Percentiles rank a stretch among this genome's conserved stretches.
These are phyloP conservation scores for Boeremia lycopersici DNA, from an alignment of 2,329 filamentous ascomycete species.

Conservation along the genomic window DNA sequence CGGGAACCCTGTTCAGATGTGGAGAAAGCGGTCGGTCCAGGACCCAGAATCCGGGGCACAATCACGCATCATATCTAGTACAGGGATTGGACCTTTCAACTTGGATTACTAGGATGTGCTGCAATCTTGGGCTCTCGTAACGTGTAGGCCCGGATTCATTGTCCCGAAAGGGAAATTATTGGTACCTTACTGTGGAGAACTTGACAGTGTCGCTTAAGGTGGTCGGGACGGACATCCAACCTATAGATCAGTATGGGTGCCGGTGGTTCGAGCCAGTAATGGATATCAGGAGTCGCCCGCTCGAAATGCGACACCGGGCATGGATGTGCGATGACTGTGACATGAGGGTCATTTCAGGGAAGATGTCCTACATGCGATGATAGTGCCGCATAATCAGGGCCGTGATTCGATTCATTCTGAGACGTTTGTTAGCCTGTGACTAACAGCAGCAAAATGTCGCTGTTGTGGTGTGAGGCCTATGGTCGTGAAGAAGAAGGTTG, in stretches of 20 bases:
- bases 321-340: too few species aligned
- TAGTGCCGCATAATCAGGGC: too few species aligned
- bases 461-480: too few species aligned
- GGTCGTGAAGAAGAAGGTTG: too few species aligned
- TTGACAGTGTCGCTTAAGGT: not conserved
- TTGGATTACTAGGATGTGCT: not conserved
- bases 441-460: too few species aligned
- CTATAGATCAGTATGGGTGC: not conserved
- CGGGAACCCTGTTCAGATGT: constrained; percentile 12
- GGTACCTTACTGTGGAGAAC: not conserved
- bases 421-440: too few species aligned
- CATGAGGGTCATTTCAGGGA: too few species aligned
- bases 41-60: not conserved
- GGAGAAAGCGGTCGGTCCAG: constrained; percentile 16
- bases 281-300: not conserved
- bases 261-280: not conserved
- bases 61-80: constrained; percentile 6
- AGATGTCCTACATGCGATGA: too few species aligned
- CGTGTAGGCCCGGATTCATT: constrained; percentile 1
- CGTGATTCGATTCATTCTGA: too few species aligned
- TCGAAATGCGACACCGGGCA: not conserved
- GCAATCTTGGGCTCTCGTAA: not conserved
- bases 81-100: not conserved
- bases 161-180: constrained; percentile 16
- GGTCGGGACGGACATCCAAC: not conserved